Evolutionary conservation across 495 filamentous ascomycete genomes (phyloP), one percentile per base, ranked within the genome.

Genomic region (Poronia punctata): DNA sequence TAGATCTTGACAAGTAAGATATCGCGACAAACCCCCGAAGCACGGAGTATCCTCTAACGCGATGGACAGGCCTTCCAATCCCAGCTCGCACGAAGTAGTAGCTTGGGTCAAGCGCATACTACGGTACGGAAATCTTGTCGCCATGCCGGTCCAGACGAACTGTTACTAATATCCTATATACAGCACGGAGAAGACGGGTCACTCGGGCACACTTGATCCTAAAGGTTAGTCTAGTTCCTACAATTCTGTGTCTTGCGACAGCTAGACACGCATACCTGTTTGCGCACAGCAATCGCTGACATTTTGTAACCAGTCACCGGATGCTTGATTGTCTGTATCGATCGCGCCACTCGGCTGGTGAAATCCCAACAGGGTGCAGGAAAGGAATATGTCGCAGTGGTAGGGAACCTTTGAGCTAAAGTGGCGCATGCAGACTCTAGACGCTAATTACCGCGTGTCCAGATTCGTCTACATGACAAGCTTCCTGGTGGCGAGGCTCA

Each of bases 351-450:
- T 48, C 83, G 93, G 47, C 77, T 97, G 21, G 92, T 97, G 52
- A 98, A 98, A 73, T 92, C 88, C 16, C 92, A 98, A 67, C 93
- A 98, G 62, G 88, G 89, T 58, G 92, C 92, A 16, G 92, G 90
- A 71, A 95, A 95, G 60, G 67, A 74, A 53, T 76, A 74, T 59
- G 65, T 69, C 7, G 55, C 55, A 6, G 55, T 59, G 24, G 42
- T 45, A 45, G 38, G 42, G 18, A 45, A 21, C 7, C 26, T n/a
- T n/a, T n/a, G n/a, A 3, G 4, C 20, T 18, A 9, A 18, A 14
- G 4, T 25, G 23, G 10, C 8, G 3, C 29, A 12, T 29, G 4
- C 11, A n/a, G 17, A 11, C 19, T 14, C n/a, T 16, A 31, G 18
- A 40, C 36, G 37, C 12, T 45, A 84, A 59, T 86, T 83, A 42